Percentiles rank a stretch among this genome's conserved stretches.
These are phyloP conservation scores for Trichosporon asahii DNA, from an alignment of 1,284 basidiomycete species.

Conservation along the genomic window DNA sequence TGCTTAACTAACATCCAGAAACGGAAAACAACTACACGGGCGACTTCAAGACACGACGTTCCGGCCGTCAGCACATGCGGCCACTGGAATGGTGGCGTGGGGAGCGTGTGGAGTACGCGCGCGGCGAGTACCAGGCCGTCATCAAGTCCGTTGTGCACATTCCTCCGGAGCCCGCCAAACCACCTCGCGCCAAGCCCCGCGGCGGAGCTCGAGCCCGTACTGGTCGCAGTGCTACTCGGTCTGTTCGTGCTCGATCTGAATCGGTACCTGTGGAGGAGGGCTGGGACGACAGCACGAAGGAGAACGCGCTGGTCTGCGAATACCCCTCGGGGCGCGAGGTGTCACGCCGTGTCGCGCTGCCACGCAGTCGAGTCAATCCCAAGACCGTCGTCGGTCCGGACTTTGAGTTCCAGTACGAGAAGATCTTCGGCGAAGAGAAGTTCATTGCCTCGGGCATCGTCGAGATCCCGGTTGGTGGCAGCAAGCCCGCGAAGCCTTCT, in stretches of 20 bases:
- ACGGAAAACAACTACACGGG: slow-evolving; percentile 54
- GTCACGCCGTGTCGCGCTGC: slow-evolving; percentile 56
- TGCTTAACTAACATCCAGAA: slow-evolving; percentile 12
- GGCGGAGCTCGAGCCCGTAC: neutral
- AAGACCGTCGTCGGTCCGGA: slow-evolving; percentile 55
- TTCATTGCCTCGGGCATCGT: slow-evolving; percentile 88
- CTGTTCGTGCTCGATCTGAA: slow-evolving; percentile 52
- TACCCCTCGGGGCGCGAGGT: slow-evolving; percentile 63
- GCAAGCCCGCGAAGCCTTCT: slow-evolving; percentile 81
- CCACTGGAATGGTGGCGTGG: slow-evolving; percentile 93
- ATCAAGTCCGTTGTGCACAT: slow-evolving; percentile 68
- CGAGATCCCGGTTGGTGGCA: slow-evolving; percentile 66
- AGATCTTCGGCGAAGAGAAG: slow-evolving; percentile 88
- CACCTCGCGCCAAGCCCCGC: neutral
- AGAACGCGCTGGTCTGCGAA: slow-evolving; percentile 67
- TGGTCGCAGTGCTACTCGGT: neutral
- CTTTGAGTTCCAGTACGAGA: slow-evolving; percentile 78
- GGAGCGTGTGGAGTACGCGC: slow-evolving; percentile 78
- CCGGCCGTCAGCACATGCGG: slow-evolving; percentile 65
- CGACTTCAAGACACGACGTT: slow-evolving; percentile 61
- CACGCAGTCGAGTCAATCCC: slow-evolving; percentile 60
- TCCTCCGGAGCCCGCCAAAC: neutral
- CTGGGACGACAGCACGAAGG: slow-evolving; percentile 77
- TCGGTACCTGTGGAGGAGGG: slow-evolving; percentile 51
- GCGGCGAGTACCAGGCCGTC: slow-evolving; percentile 63